Percentiles rank a stretch among this genome's conserved stretches.
phyloP scores from a whole-genome alignment of 75 land plant species.

The Pseudotsuga menziesii region DNA sequence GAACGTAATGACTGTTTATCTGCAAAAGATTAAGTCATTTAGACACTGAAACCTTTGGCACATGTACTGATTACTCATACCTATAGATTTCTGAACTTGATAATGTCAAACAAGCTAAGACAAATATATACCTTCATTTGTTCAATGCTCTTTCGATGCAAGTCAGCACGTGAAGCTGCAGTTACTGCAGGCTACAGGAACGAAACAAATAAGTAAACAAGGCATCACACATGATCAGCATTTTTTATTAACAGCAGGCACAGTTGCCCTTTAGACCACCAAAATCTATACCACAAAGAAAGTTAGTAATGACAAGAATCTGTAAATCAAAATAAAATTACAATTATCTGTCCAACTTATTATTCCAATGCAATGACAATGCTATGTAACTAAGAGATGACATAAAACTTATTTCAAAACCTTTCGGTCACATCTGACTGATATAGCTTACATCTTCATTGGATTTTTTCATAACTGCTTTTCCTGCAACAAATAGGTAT shows the following conservation, averaged over 20 bases:
- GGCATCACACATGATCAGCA: neutral
- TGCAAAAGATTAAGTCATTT: constrained; percentile 50
- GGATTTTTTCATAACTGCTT: constrained; percentile 20
- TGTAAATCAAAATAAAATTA: neutral
- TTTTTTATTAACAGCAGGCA: neutral
- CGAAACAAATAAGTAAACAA: neutral
- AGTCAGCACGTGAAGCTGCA: constrained; percentile 66
- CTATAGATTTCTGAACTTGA: neutral
- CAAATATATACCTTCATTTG: constrained; percentile 58
- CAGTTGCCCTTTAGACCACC: constrained; percentile 10
- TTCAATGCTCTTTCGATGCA: constrained; percentile 70
- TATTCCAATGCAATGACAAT: neutral
- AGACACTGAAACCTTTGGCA: constrained; percentile 42
- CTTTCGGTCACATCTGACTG: neutral
- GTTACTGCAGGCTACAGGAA: constrained; percentile 47
- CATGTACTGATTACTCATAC: no score
- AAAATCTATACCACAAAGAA: neutral
- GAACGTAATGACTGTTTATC: constrained; percentile 64
- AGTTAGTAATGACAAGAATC: no score
- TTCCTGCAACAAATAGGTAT: constrained; percentile 21
- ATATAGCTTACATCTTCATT: constrained; percentile 22
- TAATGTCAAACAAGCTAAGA: neutral
- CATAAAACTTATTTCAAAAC: neutral
- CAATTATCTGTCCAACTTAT: neutral
- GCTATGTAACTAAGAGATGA: neutral